A percentile compares a stretch with the other conserved stretches of the same genome.
Evolutionary conservation across 352 stramenopile genomes (phyloP).

Genomic region (Pythium graminicola): DNA sequence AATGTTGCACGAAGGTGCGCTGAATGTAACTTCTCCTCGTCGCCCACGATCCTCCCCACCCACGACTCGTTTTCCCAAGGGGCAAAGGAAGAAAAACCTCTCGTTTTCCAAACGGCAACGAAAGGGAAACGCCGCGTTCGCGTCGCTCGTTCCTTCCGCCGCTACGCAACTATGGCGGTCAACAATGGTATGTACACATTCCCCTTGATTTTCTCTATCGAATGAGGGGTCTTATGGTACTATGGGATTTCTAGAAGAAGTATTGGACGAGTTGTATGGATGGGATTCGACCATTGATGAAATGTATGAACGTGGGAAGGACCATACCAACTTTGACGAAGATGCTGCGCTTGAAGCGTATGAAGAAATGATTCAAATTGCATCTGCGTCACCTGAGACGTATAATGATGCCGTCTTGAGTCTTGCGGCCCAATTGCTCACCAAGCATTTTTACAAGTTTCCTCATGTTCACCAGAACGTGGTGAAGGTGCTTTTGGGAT

Average conservation of each 20-base stretch:
- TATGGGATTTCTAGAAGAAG: constrained; percentile 24
- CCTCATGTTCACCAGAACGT: constrained; percentile 73
- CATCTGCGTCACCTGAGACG: constrained; percentile 16
- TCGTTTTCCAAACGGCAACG: not conserved
- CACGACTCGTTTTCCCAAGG: too few species aligned
- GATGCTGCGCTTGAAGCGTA: constrained; percentile 68
- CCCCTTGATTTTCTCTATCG: not conserved
- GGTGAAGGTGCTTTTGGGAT: constrained; percentile 48
- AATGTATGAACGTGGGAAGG: constrained; percentile 33
- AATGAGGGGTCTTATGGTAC: constrained; percentile 6
- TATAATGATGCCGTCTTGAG: constrained; percentile 47
- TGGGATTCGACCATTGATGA: constrained; percentile 67
- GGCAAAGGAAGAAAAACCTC: too few species aligned
- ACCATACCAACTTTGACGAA: constrained; percentile 56
- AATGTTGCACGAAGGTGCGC: not conserved
- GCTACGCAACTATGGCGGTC: constrained; percentile 12
- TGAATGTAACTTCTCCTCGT: not conserved
- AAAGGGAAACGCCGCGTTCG: constrained; percentile 1
- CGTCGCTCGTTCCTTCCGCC: not conserved
- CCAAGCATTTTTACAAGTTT: constrained; percentile 75
- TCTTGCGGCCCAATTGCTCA: constrained; percentile 62
- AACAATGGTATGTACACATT: constrained; percentile 16
- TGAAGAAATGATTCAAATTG: constrained; percentile 63
- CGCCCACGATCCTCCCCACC: not conserved
- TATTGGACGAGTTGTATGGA: constrained; percentile 54